Base-by-base conservation (phyloP, 305 asterid species). In the Petunia hybrid region DNA sequence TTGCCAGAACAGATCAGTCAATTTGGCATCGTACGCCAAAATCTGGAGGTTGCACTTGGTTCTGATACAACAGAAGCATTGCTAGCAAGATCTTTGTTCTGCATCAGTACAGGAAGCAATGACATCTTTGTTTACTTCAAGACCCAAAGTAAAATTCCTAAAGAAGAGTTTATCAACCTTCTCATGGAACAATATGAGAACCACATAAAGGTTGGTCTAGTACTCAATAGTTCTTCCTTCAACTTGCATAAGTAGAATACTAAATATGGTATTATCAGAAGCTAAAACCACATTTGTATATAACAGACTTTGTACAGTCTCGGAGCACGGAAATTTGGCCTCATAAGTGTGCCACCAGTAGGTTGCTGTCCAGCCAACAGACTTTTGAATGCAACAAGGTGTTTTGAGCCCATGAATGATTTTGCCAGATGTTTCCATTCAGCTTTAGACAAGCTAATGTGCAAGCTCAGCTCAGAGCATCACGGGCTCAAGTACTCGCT, bases 311-410 rank as follows among this genome's bases (percentile, higher is more conserved):
- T 93, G 76, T 90, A 93, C 90, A 84, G 80, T 56, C 87, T 89
- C 6, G 97, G 97, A 42, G 97, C 94, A 48, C 85, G 94, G 36
- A 91, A 91, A 63, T 89, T 93, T 51, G 97, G 95, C 43, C 85
- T 91, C 87, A 84, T 89, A 55, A 89, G 97, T 57, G 88, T 91
- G 59, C 87, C 97, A 40, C 91, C 97, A 0, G 59, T 91, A 2
- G 98, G 97, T 10, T 93, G 98, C 85, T 93, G 97, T 62, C 97
- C 98, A 0, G 84, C 89, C 8, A 87, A 89, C 76, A 85, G 98
- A 80, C 57, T 90, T n/a, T 0, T 87, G 38, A 82, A 80, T 5
- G 88, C 81, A 6, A 85, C 80, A 8, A 91, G 87, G 57, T 93
- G 98, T 85, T 89, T 91, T 22, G 85, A 85, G 57, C 75, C 87